Percentiles rank a stretch among this genome's conserved stretches.
Evolutionary conservation across 2,329 filamentous ascomycete species (phyloP).

Genomic region (Epichloe coenophiala): DNA sequence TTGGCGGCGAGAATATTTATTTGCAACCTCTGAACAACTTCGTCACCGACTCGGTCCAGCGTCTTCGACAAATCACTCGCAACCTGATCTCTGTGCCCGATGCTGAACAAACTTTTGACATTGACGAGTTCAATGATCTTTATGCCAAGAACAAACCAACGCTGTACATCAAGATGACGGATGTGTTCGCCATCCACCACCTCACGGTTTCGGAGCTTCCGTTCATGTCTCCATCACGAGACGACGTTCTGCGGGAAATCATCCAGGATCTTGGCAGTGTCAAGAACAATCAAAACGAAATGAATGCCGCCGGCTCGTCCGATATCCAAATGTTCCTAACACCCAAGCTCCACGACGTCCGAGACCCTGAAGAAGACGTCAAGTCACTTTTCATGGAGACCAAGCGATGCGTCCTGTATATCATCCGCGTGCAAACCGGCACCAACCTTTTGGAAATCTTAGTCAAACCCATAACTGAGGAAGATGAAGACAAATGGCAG

Average conservation of each 20-base stretch:
- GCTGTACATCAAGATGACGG: conserved; percentile 97
- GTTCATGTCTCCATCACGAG: conserved; percentile 62
- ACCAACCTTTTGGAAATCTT: conserved; percentile 89
- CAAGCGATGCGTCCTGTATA: conserved; percentile 92
- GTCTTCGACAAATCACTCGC: conserved; percentile 61
- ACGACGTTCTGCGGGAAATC: conserved; percentile 83
- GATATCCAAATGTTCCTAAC: conserved; percentile 87
- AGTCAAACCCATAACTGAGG: conserved; percentile 71
- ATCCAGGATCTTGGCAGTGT: conserved; percentile 89
- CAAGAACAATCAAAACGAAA: conserved; percentile 90
- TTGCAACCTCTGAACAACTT: conserved; percentile 91
- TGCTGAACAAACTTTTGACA: conserved; percentile 86
- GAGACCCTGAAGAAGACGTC: conserved; percentile 84
- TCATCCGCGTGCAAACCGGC: conserved; percentile 90
- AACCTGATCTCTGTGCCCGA: conserved; percentile 73
- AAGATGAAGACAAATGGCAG: conserved; percentile 86
- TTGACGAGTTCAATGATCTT: conserved; percentile 96
- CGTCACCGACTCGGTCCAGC: conserved; percentile 69
- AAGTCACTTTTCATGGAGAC: conserved; percentile 97
- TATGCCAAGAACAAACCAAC: conserved; percentile 95
- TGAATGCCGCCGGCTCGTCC: conserved; percentile 71
- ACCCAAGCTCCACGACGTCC: conserved; percentile 76
- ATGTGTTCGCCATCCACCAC: conserved; percentile 92
- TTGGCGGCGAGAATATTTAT: conserved; percentile 91
- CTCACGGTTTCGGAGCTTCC: conserved; percentile 69